Evolutionary conservation across 2,329 filamentous ascomycete genomes (phyloP).

Genomic region (Penicillium italicum): DNA sequence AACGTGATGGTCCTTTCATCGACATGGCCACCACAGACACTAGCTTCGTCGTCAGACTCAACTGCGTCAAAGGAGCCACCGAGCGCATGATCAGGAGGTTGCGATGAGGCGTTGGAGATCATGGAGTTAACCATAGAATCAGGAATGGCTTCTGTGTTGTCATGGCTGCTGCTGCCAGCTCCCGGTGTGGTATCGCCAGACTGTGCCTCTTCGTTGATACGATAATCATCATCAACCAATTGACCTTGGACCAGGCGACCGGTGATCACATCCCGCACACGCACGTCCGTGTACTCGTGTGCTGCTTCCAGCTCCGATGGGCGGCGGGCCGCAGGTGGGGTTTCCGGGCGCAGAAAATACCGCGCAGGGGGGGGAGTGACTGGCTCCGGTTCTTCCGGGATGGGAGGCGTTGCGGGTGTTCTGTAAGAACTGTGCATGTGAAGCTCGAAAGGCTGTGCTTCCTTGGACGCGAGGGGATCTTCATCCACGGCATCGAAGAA

Average conservation of each 20-base stretch:
- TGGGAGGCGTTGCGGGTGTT: constrained; percentile 12
- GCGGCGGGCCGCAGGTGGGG: constrained; percentile 38
- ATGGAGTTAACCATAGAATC: constrained; percentile 82
- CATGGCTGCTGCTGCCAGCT: constrained; percentile 45
- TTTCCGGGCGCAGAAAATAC: constrained; percentile 36
- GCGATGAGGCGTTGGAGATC: constrained; percentile 75
- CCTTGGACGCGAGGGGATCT: constrained; percentile 26
- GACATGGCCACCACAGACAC: constrained; percentile 55
- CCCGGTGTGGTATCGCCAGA: constrained; percentile 54
- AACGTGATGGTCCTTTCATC: constrained; percentile 94
- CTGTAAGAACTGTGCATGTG: constrained; percentile 22
- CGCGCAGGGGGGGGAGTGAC: constrained; percentile 16
- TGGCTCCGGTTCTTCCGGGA: constrained; percentile 24
- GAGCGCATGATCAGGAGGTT: constrained; percentile 65
- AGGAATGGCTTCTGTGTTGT: constrained; percentile 55
- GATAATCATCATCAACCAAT: constrained; percentile 89
- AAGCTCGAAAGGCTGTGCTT: constrained; percentile 29
- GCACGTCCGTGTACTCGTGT: constrained; percentile 69
- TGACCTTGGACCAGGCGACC: constrained; percentile 89
- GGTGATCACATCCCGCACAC: constrained; percentile 84
- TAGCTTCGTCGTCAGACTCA: constrained; percentile 78
- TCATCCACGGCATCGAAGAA: constrained; percentile 61
- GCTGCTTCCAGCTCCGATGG: constrained; percentile 45
- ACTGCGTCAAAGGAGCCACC: constrained; percentile 81
- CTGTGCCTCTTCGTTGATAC: constrained; percentile 62